Conservation (phyloP, 768 basidiomycete genomes). For the Mycena crocata region DNA sequence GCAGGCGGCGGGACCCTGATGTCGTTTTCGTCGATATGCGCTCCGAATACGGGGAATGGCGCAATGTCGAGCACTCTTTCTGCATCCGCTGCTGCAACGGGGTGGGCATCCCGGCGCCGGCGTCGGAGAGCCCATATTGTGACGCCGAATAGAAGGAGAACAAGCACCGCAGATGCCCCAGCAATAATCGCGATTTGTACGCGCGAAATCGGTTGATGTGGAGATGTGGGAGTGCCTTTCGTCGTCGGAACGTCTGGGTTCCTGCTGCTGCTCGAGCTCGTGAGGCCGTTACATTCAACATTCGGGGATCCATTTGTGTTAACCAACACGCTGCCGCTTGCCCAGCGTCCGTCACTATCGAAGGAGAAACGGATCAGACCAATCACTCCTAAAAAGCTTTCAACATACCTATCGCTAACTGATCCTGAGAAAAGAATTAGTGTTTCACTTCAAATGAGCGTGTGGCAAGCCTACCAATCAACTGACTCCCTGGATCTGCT, state of each 20-base stretch:
- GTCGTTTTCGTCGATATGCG: neutral
- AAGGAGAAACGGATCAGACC: neutral
- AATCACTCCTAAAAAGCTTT: neutral
- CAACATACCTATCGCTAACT: slow-evolving; percentile 57
- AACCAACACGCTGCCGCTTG: neutral
- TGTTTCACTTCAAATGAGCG: neutral
- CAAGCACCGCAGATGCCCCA: neutral
- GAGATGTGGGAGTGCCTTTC: too few relatives aligned
- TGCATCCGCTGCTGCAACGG: neutral
- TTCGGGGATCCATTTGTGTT: neutral
- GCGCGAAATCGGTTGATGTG: neutral
- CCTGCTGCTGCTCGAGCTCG: neutral
- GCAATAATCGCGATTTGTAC: neutral
- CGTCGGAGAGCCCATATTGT: neutral
- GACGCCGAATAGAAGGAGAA: neutral
- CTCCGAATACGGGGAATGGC: neutral
- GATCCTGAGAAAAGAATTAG: slow-evolving; percentile 42
- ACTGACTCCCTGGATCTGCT: slow-evolving; percentile 46
- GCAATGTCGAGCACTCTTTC: neutral
- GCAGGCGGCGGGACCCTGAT: neutral
- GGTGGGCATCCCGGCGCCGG: too few relatives aligned
- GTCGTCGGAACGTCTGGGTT: too few relatives aligned
- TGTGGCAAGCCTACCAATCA: slow-evolving; percentile 52
- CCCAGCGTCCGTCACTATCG: slow-evolving; percentile 48
- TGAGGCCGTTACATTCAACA: neutral